These are phyloP conservation scores for Fraxinus greggii DNA, from an alignment of 305 asterid species.

Conservation along the genomic window DNA sequence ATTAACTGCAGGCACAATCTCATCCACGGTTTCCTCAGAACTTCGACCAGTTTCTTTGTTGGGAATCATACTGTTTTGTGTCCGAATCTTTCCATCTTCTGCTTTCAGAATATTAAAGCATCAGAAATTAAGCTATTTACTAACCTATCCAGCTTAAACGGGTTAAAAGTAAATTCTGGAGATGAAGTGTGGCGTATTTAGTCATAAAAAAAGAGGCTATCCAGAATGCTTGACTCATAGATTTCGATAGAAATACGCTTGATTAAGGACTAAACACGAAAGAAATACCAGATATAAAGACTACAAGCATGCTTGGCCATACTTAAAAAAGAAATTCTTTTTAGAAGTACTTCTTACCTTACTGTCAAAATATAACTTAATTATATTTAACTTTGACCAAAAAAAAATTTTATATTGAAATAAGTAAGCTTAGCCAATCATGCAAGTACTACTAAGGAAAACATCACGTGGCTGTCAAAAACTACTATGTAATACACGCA, in stretches of 20 bases:
- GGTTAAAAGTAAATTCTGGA: not conserved
- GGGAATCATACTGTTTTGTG: slow-evolving; percentile 35
- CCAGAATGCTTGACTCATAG: not conserved
- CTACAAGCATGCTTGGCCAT: not conserved
- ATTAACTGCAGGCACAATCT: slow-evolving; percentile 19
- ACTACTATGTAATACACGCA: not conserved
- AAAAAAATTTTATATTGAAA: not conserved
- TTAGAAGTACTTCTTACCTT: not conserved
- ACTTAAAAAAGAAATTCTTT: not conserved
- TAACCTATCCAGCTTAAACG: not conserved
- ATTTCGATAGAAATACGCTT: not conserved
- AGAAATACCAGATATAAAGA: not conserved
- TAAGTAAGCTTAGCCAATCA: not conserved
- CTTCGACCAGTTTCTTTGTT: slow-evolving; percentile 39
- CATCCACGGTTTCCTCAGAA: slow-evolving; percentile 46
- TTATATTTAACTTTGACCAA: not conserved
- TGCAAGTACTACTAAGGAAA: not conserved
- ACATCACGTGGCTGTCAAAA: not conserved
- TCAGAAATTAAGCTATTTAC: not conserved
- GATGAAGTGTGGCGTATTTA: not conserved
- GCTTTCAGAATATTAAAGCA: slow-evolving; percentile 26
- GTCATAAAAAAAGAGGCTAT: not conserved
- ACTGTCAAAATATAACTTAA: not conserved
- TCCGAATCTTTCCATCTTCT: slow-evolving; percentile 45
- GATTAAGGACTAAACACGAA: not conserved